Evolutionary conservation across 352 stramenopile species (phyloP).

Genomic region (Aphanomyces stellatus): DNA sequence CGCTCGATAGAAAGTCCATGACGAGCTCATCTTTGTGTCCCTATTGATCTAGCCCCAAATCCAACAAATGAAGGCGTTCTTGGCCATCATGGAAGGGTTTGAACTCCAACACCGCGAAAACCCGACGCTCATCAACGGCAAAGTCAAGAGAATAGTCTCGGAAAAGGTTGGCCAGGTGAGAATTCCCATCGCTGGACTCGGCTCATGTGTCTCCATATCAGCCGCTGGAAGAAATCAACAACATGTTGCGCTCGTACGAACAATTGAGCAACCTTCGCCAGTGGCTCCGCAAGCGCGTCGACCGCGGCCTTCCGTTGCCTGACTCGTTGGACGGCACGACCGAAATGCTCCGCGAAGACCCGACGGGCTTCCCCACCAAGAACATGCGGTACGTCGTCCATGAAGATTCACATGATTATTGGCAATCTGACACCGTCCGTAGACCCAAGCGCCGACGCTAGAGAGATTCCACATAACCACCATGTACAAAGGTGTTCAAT

Average conservation of each 20-base stretch:
- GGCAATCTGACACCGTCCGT: background rate
- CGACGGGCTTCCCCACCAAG: conserved; percentile 76
- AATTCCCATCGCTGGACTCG: background rate
- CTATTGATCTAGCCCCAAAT: conserved; percentile 55
- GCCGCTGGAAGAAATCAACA: conserved; percentile 80
- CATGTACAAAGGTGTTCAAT: no score
- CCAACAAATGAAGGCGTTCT: conserved; percentile 77
- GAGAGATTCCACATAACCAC: no score
- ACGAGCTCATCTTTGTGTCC: conserved; percentile 64
- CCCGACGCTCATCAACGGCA: conserved; percentile 72
- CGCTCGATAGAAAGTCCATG: conserved; percentile 57
- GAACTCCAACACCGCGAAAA: conserved; percentile 65
- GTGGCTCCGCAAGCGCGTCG: conserved; percentile 76
- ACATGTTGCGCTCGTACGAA: conserved; percentile 78
- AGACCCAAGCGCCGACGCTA: conserved; percentile 20
- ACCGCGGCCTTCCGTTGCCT: conserved; percentile 60
- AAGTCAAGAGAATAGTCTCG: conserved; percentile 70
- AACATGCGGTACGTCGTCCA: conserved; percentile 42
- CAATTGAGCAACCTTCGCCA: conserved; percentile 61
- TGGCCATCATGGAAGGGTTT: conserved; percentile 67
- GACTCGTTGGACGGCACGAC: conserved; percentile 71
- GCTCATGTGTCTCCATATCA: conserved; percentile 14
- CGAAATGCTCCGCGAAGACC: conserved; percentile 68
- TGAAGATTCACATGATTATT: background rate
- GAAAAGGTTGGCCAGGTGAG: conserved; percentile 76